A percentile compares a stretch with the other conserved stretches of the same genome.
phyloP scores from a whole-genome alignment of 352 stramenopile genomes.

The Phytophthora fragariae region DNA sequence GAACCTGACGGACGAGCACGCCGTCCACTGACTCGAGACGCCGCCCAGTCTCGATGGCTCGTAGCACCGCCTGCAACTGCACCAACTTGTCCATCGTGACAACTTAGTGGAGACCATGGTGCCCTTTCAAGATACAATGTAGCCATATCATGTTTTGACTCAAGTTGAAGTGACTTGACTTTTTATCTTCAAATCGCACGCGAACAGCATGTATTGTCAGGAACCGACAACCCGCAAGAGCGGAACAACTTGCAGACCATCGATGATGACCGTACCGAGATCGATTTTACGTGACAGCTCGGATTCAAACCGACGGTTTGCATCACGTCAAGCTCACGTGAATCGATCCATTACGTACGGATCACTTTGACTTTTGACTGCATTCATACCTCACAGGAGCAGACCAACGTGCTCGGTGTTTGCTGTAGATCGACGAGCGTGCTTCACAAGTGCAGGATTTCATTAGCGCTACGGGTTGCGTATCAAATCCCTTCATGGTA shows the following conservation, averaged over 20 bases:
- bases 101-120: background rate
- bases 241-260: constrained; percentile 36
- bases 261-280: constrained; percentile 35
- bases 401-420: no score
- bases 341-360: background rate
- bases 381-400: no score
- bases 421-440: no score
- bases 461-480: no score
- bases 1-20: constrained; percentile 59
- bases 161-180: no score
- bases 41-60: constrained; percentile 61
- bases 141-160: background rate
- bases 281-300: background rate
- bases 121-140: background rate
- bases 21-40: constrained; percentile 56
- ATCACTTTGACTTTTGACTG: no score
- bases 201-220: constrained; percentile 27
- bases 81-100: constrained; percentile 38
- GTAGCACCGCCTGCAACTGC: constrained; percentile 59
- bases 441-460: no score
- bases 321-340: constrained; percentile 2
- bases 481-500: no score
- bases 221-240: constrained; percentile 40
- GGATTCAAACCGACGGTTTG: background rate
- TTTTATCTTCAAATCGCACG: no score